Conservation (phyloP, 208 protist species). For the Acanthamoeba culbertsoni region DNA sequence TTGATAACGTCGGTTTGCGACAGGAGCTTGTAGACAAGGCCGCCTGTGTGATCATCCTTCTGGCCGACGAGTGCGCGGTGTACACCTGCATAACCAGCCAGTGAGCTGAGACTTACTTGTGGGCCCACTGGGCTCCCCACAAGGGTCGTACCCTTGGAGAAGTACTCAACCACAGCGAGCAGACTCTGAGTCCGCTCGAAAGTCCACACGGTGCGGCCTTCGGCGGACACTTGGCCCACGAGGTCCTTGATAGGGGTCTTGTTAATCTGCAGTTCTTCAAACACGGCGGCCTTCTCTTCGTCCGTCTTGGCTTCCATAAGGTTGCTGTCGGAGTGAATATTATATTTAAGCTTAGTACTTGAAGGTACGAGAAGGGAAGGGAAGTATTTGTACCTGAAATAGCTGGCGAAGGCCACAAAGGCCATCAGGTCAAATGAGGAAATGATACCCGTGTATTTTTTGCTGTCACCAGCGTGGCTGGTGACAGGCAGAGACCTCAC, state of each 20-base stretch:
- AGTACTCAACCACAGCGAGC: background rate
- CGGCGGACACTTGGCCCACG: background rate
- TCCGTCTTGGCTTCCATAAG: background rate
- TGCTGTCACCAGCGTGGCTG: background rate
- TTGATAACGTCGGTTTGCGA: slow-evolving; percentile 6
- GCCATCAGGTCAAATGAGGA: background rate
- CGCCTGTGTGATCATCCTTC: slow-evolving; percentile 1
- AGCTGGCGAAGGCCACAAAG: slow-evolving; percentile 8
- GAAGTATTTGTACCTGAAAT: background rate
- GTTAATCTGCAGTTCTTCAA: background rate
- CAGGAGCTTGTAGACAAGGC: background rate
- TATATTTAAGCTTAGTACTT: no score
- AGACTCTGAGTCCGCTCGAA: background rate
- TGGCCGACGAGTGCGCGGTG: background rate
- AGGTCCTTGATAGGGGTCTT: background rate
- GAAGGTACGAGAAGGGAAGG: no score
- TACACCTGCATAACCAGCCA: background rate
- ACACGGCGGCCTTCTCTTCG: background rate
- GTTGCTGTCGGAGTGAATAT: no score
- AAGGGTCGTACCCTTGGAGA: background rate
- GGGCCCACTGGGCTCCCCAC: background rate
- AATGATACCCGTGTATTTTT: background rate
- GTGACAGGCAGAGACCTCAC: background rate
- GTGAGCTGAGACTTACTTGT: background rate
- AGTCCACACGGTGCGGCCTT: slow-evolving; percentile 1